Percentiles rank a stretch among this genome's conserved stretches.
phyloP scores from a whole-genome alignment of 352 stramenopile species.

The Globisporangium camurandrum region DNA sequence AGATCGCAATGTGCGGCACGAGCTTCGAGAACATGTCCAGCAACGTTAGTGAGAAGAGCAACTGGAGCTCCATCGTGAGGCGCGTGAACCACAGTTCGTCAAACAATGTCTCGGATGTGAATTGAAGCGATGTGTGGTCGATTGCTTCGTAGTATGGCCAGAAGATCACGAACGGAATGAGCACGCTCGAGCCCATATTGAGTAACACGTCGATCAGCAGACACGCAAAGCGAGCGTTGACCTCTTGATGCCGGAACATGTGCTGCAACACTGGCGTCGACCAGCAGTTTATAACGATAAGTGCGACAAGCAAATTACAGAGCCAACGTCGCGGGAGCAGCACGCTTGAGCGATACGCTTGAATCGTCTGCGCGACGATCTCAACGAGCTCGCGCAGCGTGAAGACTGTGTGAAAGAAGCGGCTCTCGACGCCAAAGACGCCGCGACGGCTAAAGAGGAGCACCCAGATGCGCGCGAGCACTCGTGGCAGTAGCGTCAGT shows the following conservation, averaged over 20 bases:
- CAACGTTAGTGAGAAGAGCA: slow-evolving; percentile 13
- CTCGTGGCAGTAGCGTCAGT: background rate
- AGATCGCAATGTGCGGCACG: slow-evolving; percentile 19
- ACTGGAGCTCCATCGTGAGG: slow-evolving; percentile 17
- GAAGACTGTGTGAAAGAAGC: slow-evolving; percentile 5
- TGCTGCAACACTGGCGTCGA: slow-evolving; percentile 10
- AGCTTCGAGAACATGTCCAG: slow-evolving; percentile 16
- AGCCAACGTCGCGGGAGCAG: slow-evolving; percentile 3
- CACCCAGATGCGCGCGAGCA: background rate
- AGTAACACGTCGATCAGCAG: slow-evolving; percentile 13
- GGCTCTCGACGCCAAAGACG: slow-evolving; percentile 9
- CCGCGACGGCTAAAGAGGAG: background rate
- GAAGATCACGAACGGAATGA: slow-evolving; percentile 16
- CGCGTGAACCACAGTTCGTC: slow-evolving; percentile 19
- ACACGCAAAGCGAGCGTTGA: slow-evolving; percentile 13
- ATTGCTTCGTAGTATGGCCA: slow-evolving; percentile 15
- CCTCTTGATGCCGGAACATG: background rate
- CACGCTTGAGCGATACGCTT: slow-evolving; percentile 12
- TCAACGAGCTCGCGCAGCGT: slow-evolving; percentile 10
- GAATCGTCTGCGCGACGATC: slow-evolving; percentile 12
- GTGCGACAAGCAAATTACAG: slow-evolving; percentile 1
- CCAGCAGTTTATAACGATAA: slow-evolving; percentile 10
- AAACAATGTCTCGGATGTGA: slow-evolving; percentile 13
- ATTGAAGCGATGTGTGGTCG: slow-evolving; percentile 10
- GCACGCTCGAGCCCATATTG: slow-evolving; percentile 11